Evolutionary conservation across 495 filamentous ascomycete species (phyloP).

Genomic region (Neurospora pannonica): DNA sequence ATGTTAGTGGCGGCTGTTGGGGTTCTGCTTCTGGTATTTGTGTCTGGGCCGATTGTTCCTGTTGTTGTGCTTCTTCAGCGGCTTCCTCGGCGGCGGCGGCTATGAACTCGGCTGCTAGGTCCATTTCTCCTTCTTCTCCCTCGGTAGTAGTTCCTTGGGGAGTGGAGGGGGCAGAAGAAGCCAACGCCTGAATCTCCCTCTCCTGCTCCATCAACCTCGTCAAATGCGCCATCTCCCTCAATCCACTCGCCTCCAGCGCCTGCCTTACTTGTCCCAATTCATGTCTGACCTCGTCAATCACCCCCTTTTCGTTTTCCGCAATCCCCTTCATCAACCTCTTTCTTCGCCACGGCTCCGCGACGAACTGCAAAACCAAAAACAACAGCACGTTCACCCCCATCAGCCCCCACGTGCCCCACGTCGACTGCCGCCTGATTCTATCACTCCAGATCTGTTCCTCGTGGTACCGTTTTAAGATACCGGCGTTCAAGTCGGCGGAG

Average conservation of each 20-base stretch:
- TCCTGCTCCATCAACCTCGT: conserved; percentile 11
- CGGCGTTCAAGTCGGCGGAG: conserved; percentile 58
- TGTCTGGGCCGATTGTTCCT: too few relatives aligned
- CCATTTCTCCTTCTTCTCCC: neutral
- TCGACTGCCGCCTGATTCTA: conserved; percentile 89
- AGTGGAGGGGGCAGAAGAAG: neutral
- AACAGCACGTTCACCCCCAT: conserved; percentile 94
- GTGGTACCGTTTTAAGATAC: conserved; percentile 85
- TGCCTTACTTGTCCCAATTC: conserved; percentile 17
- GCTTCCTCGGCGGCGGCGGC: conserved; percentile 1
- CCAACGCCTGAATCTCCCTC: neutral
- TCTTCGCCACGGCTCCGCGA: conserved; percentile 91
- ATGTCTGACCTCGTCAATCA: conserved; percentile 64
- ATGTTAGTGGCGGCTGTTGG: conserved; percentile 4
- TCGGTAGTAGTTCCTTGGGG: too few relatives aligned
- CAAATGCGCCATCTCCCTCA: conserved; percentile 4
- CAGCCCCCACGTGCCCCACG: conserved; percentile 95
- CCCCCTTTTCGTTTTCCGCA: conserved; percentile 45
- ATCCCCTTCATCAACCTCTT: conserved; percentile 71
- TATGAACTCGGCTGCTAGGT: neutral
- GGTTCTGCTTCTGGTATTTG: conserved; percentile 6
- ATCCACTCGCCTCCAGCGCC: conserved; percentile 17
- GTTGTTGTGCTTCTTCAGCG: conserved; percentile 1
- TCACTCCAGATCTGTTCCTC: conserved; percentile 99
- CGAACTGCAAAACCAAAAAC: conserved; percentile 80